phyloP scores from a whole-genome alignment of 208 protist genomes.

The Kentomonas sorsogonicus region DNA sequence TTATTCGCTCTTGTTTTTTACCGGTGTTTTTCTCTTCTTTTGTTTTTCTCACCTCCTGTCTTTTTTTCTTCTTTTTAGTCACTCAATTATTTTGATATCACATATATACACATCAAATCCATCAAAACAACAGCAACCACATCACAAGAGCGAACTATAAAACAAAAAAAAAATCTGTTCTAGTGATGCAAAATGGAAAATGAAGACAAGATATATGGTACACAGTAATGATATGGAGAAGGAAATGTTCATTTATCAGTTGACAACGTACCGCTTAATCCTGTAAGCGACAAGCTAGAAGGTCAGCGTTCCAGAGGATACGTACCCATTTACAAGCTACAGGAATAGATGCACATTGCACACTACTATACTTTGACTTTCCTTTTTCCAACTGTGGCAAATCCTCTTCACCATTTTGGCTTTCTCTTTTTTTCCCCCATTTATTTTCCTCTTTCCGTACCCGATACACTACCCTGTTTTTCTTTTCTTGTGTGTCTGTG shows the following conservation, averaged over 20 bases:
- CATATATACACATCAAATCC: constrained; percentile 8
- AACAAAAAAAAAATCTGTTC: neutral
- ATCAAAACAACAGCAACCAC: neutral
- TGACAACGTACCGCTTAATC: too few relatives aligned
- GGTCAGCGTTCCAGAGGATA: too few relatives aligned
- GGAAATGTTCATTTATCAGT: too few relatives aligned
- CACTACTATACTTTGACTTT: too few relatives aligned
- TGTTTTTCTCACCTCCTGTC: too few relatives aligned
- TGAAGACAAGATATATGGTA: neutral
- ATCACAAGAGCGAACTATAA: neutral
- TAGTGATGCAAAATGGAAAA: neutral
- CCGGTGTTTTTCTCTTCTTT: too few relatives aligned
- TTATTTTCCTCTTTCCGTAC: neutral
- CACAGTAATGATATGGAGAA: neutral
- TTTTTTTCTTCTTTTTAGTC: constrained; percentile 2
- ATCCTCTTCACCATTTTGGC: neutral
- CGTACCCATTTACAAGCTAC: too few relatives aligned
- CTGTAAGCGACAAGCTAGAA: too few relatives aligned
- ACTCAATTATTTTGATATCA: neutral
- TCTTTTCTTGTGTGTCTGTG: neutral
- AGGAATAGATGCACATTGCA: too few relatives aligned
- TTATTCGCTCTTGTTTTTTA: too few relatives aligned
- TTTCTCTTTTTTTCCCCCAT: neutral
- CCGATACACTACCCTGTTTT: neutral
- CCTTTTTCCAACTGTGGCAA: neutral